phyloP scores from a whole-genome alignment of 2,329 filamentous ascomycete genomes.

The Microascus cirrosus region DNA sequence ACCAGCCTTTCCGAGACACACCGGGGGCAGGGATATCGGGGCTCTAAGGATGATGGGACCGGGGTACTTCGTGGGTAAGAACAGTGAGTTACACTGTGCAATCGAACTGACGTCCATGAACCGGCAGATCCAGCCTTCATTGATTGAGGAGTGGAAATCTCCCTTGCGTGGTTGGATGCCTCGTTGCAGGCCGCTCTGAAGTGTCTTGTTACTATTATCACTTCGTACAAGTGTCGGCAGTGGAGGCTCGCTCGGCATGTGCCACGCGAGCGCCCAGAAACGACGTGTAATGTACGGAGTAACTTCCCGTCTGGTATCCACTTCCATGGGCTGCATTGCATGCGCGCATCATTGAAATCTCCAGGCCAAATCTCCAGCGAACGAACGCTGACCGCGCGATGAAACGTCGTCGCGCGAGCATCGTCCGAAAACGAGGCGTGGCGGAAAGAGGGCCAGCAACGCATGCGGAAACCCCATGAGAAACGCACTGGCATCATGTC shows the following conservation, averaged over 20 bases:
- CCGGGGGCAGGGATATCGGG: not conserved
- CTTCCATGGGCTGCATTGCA: too few relatives aligned
- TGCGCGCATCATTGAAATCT: too few relatives aligned
- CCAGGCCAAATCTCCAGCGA: too few relatives aligned
- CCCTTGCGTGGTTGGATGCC: not conserved
- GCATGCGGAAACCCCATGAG: too few relatives aligned
- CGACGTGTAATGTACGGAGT: not conserved
- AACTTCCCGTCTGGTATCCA: not conserved
- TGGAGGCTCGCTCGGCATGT: not conserved
- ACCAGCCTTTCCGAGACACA: not conserved
- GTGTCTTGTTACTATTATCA: too few relatives aligned
- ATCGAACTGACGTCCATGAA: not conserved
- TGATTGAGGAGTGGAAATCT: not conserved
- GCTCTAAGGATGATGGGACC: not conserved
- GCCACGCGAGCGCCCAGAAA: not conserved
- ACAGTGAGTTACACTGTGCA: not conserved
- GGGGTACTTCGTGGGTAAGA: not conserved
- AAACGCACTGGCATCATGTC: too few relatives aligned
- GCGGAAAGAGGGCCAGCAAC: too few relatives aligned
- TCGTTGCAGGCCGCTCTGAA: too few relatives aligned
- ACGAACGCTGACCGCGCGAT: too few relatives aligned
- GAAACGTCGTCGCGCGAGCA: too few relatives aligned
- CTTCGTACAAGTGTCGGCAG: not conserved
- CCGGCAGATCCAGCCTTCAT: not conserved
- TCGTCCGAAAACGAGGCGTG: too few relatives aligned